phyloP scores from a whole-genome alignment of 768 basidiomycete species.

The Podaxis sp. region DNA sequence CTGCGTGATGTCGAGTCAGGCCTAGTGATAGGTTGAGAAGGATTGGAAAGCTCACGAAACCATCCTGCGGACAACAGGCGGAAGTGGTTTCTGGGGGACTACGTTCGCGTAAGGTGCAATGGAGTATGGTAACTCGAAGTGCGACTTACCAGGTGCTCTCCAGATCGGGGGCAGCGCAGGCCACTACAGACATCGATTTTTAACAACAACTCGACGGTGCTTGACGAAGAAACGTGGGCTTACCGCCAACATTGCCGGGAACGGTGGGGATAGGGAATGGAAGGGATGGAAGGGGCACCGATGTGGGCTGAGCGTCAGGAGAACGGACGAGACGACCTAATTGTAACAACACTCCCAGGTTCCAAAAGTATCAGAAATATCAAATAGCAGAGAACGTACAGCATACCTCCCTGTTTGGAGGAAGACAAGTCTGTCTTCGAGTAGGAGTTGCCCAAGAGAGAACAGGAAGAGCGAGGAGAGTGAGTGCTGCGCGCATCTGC shows the following conservation, averaged over 20 bases:
- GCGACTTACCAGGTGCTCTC: background rate
- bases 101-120: background rate
- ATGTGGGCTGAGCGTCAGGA: background rate
- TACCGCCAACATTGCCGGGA: background rate
- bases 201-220: background rate
- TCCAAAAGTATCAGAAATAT: background rate
- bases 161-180: background rate
- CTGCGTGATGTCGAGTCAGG: background rate
- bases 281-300: background rate
- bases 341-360: background rate
- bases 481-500: no score
- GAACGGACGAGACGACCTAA: background rate
- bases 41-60: background rate
- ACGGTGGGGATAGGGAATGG: background rate
- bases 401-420: background rate
- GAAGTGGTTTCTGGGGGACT: background rate
- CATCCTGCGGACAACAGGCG: background rate
- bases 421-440: background rate
- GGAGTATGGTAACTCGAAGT: background rate
- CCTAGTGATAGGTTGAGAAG: background rate
- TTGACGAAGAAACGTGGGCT: background rate
- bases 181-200: background rate
- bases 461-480: background rate
- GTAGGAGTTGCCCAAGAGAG: background rate
- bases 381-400: background rate